Conservation (phyloP, 1,284 basidiomycete species). For the Malassezia sp. region DNA sequence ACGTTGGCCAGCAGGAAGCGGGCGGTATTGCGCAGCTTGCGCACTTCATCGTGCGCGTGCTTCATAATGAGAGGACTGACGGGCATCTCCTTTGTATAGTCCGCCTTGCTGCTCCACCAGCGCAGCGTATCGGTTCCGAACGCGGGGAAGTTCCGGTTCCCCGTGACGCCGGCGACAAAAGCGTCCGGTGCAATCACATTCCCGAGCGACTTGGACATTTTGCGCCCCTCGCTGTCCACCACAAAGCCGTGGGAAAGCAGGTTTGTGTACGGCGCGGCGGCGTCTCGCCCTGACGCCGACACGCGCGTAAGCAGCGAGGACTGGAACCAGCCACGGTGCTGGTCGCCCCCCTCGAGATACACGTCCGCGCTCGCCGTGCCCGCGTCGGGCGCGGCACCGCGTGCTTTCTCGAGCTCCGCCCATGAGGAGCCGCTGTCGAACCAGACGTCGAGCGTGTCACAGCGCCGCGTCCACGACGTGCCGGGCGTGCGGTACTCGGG, state of each 20-base stretch:
- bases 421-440: constrained; percentile 96
- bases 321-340: constrained; percentile 99
- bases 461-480: background rate
- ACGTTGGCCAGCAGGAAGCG: constrained; percentile 78
- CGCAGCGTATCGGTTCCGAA: constrained; percentile 80
- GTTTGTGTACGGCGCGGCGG: constrained; percentile 59
- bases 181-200: constrained; percentile 79
- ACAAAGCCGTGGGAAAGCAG: constrained; percentile 96
- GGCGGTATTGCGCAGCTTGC: constrained; percentile 76
- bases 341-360: constrained; percentile 90
- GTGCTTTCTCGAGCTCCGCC: constrained; percentile 54
- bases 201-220: constrained; percentile 97
- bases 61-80: constrained; percentile 68
- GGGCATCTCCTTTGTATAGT: constrained; percentile 77
- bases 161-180: constrained; percentile 61
- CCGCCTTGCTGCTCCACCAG: constrained; percentile 82
- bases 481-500: constrained; percentile 45
- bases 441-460: constrained; percentile 97
- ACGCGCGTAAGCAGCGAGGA: constrained; percentile 79
- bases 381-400: constrained; percentile 17
- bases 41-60: constrained; percentile 65
- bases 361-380: constrained; percentile 59
- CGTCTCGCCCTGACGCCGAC: constrained; percentile 47
- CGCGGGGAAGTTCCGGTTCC: constrained; percentile 58
- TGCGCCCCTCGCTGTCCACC: constrained; percentile 75